Evolutionary conservation across 306 rosid species (phyloP), one percentile per base, ranked within the genome.

Genomic region (Sophora flavescens): DNA sequence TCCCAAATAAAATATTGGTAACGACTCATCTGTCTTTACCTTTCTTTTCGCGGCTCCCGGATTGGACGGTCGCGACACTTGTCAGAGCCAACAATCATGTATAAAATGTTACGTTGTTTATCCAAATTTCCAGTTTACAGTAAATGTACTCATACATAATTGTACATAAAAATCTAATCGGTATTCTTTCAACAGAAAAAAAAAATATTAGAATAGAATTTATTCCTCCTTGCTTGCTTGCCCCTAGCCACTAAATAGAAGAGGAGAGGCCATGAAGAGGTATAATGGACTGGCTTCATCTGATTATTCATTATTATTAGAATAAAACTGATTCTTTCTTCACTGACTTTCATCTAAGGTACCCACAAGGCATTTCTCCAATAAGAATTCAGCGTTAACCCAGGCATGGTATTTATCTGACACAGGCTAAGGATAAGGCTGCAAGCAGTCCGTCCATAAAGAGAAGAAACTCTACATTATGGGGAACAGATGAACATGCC

Each of bases 381-480:
- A 78, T 59, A 93, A 78, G 85, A 91, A 93, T 76, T 93, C 98
- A 0, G 89, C 93, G 32, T 94, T 92, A 69, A 94, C 98, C 87
- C 97, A 91, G 74, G 99, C 97, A 75, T 95, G 97, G 82, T 95
- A 90, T 86, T 92, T 92, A 87, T 95, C 97, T 95, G 78, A 68
- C 62, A 38, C 64, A 80, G 12, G 51, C 82, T 82, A 76, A 92
- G 95, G 90, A 89, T 56, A 60, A 52, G 13, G 41, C 47, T 13
- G 8, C 14, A 11, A 81, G 62, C 28, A 60, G 14, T 68, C 36
- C 59, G 14, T 68, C 36, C 59, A 17, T 63, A 36, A 50, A 71
- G 26, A 70, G 67, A 42, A 71, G 42, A 80, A 70, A 76, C 57
- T 57, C 6, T 50, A 22, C 22, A 22, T 28, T 10, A 18, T 26